A percentile compares a stretch with the other conserved stretches of the same genome.
Conservation (phyloP, 225 moss, liverwort and hornwort species). For the Lunularia cruciata region DNA sequence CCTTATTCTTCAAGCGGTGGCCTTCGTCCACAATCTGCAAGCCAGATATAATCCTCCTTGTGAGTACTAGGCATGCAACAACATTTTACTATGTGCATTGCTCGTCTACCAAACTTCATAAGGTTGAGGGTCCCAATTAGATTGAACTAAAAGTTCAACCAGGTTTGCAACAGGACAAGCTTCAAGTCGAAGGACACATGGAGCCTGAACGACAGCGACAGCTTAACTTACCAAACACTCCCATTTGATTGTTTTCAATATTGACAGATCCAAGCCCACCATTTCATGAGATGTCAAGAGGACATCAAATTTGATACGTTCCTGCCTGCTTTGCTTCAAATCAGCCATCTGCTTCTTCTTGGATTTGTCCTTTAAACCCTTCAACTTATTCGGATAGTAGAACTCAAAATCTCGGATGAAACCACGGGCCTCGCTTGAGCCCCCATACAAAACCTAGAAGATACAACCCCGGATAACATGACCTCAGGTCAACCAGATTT, state of each 20-base stretch:
- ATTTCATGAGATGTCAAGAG: slow-evolving; percentile 97
- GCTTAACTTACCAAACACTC: slow-evolving; percentile 74
- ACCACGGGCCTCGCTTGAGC: slow-evolving; percentile 85
- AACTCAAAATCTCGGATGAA: slow-evolving; percentile 92
- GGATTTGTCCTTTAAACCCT: slow-evolving; percentile 78
- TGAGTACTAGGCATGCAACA: not conserved
- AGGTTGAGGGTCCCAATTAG: no score
- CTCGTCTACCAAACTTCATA: not conserved
- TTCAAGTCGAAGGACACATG: no score
- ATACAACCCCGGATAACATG: no score
- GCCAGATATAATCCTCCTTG: not conserved
- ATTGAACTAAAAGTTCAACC: no score
- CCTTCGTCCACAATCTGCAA: slow-evolving; percentile 93
- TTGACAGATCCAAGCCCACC: slow-evolving; percentile 78
- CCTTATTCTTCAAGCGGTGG: slow-evolving; percentile 90
- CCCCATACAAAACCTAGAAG: slow-evolving; percentile 78
- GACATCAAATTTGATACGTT: slow-evolving; percentile 94
- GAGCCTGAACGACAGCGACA: no score
- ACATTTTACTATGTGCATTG: not conserved
- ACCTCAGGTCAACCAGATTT: no score
- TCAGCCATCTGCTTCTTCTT: slow-evolving; percentile 73
- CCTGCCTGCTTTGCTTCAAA: slow-evolving; percentile 76
- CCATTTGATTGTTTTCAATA: slow-evolving; percentile 90
- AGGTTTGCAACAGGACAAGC: no score
- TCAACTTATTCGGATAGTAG: slow-evolving; percentile 75